phyloP scores from a whole-genome alignment of 208 protist genomes.

The Lotmaria passim region DNA sequence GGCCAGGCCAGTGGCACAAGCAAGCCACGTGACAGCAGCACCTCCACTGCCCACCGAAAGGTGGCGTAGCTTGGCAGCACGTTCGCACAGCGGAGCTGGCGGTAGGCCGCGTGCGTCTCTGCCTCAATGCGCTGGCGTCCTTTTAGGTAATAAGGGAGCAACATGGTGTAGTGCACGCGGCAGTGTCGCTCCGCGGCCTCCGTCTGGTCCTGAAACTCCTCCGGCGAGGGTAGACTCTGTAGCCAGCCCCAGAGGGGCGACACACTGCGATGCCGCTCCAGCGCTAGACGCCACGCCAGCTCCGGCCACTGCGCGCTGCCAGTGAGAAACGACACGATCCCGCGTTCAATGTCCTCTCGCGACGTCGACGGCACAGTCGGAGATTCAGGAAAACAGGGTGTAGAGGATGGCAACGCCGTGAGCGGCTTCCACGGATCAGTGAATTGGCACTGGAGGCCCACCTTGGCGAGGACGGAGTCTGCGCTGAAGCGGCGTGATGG shows the following conservation, averaged over 20 bases:
- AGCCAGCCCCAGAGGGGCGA: slow-evolving; percentile 89
- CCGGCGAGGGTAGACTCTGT: slow-evolving; percentile 51
- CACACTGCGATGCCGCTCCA: slow-evolving; percentile 78
- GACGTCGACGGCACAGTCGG: neutral
- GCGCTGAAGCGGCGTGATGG: slow-evolving; percentile 65
- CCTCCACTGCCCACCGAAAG: slow-evolving; percentile 66
- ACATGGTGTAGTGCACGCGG: slow-evolving; percentile 60
- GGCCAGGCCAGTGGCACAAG: slow-evolving; percentile 69
- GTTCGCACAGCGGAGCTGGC: slow-evolving; percentile 43
- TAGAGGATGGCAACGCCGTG: neutral
- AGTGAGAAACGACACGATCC: slow-evolving; percentile 63
- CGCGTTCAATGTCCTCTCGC: slow-evolving; percentile 16
- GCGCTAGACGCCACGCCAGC: slow-evolving; percentile 74
- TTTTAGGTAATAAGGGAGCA: slow-evolving; percentile 63
- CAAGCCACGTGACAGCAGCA: slow-evolving; percentile 68
- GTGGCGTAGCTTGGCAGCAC: slow-evolving; percentile 43
- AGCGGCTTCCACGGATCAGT: slow-evolving; percentile 5
- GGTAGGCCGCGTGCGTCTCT: slow-evolving; percentile 53
- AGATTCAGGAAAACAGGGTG: neutral
- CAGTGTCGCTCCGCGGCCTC: slow-evolving; percentile 59
- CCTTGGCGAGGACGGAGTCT: slow-evolving; percentile 48
- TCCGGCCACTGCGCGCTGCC: slow-evolving; percentile 64
- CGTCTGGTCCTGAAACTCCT: slow-evolving; percentile 42
- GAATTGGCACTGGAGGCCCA: slow-evolving; percentile 45
- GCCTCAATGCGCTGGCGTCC: slow-evolving; percentile 43